phyloP scores from a whole-genome alignment of 768 basidiomycete species.

The Russula olivacea region DNA sequence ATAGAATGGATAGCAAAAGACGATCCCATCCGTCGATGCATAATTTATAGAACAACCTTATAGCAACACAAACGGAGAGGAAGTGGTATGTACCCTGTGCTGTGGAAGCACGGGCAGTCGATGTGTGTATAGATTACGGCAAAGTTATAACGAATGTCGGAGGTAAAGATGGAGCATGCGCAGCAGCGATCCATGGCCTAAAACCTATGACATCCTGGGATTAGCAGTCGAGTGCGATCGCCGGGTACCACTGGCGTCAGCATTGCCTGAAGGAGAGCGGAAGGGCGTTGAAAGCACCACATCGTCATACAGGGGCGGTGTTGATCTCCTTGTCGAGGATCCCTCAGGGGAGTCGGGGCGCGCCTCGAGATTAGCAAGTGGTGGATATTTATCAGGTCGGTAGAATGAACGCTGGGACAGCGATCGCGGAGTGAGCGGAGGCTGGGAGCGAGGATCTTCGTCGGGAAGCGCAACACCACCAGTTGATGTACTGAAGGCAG shows the following conservation, averaged over 20 bases:
- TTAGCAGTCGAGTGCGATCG: slow-evolving; percentile 15
- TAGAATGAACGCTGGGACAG: slow-evolving; percentile 17
- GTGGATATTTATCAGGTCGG: slow-evolving; percentile 15
- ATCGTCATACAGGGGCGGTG: slow-evolving; percentile 20
- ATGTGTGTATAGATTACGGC: slow-evolving; percentile 4
- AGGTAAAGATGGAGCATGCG: slow-evolving; percentile 22
- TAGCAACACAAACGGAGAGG: slow-evolving; percentile 20
- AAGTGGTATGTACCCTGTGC: slow-evolving; percentile 13
- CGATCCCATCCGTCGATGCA: slow-evolving; percentile 8
- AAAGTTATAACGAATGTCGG: slow-evolving; percentile 2
- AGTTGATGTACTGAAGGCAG: slow-evolving; percentile 53
- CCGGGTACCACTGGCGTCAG: slow-evolving; percentile 19
- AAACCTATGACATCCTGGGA: slow-evolving; percentile 19
- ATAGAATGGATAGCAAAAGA: slow-evolving; percentile 10
- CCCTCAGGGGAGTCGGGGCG: background rate
- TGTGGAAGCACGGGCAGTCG: background rate
- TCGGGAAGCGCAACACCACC: slow-evolving; percentile 30
- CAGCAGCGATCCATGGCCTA: background rate
- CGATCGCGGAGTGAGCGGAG: slow-evolving; percentile 2
- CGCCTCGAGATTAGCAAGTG: slow-evolving; percentile 4
- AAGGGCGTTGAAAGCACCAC: slow-evolving; percentile 8
- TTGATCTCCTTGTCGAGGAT: slow-evolving; percentile 3
- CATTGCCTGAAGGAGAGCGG: slow-evolving; percentile 4
- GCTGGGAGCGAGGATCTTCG: background rate
- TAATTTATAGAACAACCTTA: slow-evolving; percentile 30